These are phyloP conservation scores for Marchantia paleacea DNA, from an alignment of 225 moss, liverwort and hornwort genomes.

Conservation along the genomic window DNA sequence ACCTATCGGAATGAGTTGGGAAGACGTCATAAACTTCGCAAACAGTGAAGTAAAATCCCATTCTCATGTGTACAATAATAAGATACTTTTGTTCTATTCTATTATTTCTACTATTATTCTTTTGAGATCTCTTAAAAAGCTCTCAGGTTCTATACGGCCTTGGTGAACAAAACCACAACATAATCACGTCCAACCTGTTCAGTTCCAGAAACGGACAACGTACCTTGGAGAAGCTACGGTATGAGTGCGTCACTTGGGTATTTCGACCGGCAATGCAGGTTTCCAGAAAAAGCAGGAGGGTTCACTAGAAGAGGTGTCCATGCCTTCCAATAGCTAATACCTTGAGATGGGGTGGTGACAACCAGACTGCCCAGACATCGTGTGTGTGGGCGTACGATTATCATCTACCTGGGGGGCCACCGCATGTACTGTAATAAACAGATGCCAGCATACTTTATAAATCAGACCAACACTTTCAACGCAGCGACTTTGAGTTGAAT, in stretches of 20 bases:
- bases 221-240: background rate
- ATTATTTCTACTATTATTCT: too few relatives aligned
- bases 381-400: background rate
- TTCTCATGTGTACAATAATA: too few relatives aligned
- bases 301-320: conserved; percentile 10
- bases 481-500: conserved; percentile 7
- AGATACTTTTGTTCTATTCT: too few relatives aligned
- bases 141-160: too few relatives aligned
- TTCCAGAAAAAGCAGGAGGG: conserved; percentile 1
- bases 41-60: background rate
- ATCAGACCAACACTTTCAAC: background rate
- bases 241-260: background rate
- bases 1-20: too few relatives aligned
- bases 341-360: background rate
- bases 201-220: background rate
- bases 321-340: conserved; percentile 1
- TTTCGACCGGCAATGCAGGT: background rate
- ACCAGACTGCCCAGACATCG: background rate
- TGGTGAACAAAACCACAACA: background rate
- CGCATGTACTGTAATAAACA: background rate
- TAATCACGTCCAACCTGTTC: background rate
- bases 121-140: too few relatives aligned
- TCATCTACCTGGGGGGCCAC: background rate
- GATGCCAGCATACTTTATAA: background rate
- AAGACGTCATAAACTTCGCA: too few relatives aligned